These are phyloP conservation scores for Sphaerulina vaccinii DNA, from an alignment of 2,329 filamentous ascomycete genomes.

Conservation along the genomic window DNA sequence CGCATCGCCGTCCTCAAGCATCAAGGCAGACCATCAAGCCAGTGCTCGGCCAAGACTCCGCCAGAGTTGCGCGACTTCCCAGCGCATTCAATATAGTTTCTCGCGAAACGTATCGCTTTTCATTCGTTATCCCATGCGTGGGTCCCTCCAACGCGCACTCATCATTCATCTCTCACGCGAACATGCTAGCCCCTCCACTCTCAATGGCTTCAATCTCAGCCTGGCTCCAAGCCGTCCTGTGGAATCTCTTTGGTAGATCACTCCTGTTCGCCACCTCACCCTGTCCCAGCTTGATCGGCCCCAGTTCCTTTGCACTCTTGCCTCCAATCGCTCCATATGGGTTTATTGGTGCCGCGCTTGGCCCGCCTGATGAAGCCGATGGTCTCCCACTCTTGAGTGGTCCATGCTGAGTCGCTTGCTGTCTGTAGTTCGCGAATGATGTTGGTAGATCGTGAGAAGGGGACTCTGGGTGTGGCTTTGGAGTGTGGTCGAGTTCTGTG, in stretches of 20 bases:
- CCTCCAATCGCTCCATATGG: slow-evolving; percentile 54
- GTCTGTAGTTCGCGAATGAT: slow-evolving; percentile 73
- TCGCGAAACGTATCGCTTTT: too few species aligned
- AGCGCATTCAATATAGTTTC: too few species aligned
- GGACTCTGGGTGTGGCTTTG: slow-evolving; percentile 70
- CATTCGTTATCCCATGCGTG: too few species aligned
- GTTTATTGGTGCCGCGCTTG: slow-evolving; percentile 21
- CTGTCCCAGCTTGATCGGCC: slow-evolving; percentile 66
- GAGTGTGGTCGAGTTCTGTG: slow-evolving; percentile 71
- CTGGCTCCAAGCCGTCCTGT: slow-evolving; percentile 67
- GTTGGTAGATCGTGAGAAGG: slow-evolving; percentile 64
- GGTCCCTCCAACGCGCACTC: too few species aligned
- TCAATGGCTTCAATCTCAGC: slow-evolving; percentile 95
- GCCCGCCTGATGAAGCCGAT: slow-evolving; percentile 13
- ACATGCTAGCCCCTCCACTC: slow-evolving; percentile 75
- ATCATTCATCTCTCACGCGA: slow-evolving; percentile 8
- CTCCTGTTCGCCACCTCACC: slow-evolving; percentile 86
- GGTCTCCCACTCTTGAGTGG: slow-evolving; percentile 52
- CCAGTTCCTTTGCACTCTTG: slow-evolving; percentile 66
- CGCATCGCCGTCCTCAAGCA: too few species aligned
- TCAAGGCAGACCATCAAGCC: too few species aligned
- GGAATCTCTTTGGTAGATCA: slow-evolving; percentile 83
- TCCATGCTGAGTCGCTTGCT: slow-evolving; percentile 75
- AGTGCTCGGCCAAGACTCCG: too few species aligned
- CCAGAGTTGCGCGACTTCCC: too few species aligned